Evolutionary conservation across 495 filamentous ascomycete genomes (phyloP).

Genomic region (Podospora fimiseda): DNA sequence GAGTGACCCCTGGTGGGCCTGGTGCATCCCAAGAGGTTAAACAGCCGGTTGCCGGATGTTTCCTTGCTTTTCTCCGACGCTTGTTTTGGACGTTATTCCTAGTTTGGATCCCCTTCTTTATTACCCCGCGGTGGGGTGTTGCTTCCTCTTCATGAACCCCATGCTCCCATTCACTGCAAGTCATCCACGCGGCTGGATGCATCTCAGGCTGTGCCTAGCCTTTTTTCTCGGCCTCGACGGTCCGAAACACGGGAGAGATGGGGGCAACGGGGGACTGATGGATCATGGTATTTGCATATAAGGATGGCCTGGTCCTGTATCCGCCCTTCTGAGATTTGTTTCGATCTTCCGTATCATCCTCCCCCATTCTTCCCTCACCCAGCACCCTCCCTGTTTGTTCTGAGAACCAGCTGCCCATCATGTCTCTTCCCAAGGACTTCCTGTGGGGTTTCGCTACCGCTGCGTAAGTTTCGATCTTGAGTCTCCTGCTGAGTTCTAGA

Average conservation of each 20-base stretch:
- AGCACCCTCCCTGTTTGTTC: not conserved
- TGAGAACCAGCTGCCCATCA: conserved; percentile 17
- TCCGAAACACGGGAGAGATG: conserved; percentile 43
- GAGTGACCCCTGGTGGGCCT: too few relatives aligned
- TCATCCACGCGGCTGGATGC: conserved; percentile 13
- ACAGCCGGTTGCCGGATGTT: conserved; percentile 1
- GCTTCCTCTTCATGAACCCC: not conserved
- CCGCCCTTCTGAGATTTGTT: not conserved
- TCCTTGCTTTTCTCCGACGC: conserved; percentile 5
- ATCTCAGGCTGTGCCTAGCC: conserved; percentile 31
- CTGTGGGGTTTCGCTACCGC: conserved; percentile 80
- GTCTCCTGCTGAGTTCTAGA: not conserved
- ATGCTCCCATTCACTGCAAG: not conserved
- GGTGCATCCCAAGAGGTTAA: too few relatives aligned
- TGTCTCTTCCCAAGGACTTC: conserved; percentile 65
- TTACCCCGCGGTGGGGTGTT: not conserved
- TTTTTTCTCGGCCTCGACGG: conserved; percentile 43
- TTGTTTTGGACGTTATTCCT: not conserved
- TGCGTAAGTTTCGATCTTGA: conserved; percentile 42
- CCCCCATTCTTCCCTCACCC: not conserved
- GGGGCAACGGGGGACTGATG: conserved; percentile 22
- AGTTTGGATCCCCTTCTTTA: not conserved
- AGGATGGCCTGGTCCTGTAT: not conserved
- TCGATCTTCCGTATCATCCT: conserved; percentile 3
- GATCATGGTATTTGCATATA: conserved; percentile 16